These are phyloP conservation scores for Penicillium janthinellum DNA, from an alignment of 2,329 filamentous ascomycete genomes.

Conservation along the genomic window DNA sequence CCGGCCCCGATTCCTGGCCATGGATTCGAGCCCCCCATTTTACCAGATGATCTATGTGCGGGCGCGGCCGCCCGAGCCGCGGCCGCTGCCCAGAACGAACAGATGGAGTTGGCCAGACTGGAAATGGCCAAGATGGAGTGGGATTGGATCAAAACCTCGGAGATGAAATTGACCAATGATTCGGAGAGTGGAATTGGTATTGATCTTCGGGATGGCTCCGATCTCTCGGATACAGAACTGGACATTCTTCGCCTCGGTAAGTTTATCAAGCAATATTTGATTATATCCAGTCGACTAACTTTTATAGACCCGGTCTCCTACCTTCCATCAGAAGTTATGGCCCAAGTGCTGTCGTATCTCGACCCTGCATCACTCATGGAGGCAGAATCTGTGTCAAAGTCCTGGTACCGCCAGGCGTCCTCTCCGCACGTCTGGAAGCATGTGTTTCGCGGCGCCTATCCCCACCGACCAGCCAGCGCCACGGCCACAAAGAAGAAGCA, in stretches of 20 bases:
- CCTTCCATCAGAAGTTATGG: slow-evolving; percentile 62
- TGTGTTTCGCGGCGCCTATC: slow-evolving; percentile 61
- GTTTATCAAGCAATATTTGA: not conserved
- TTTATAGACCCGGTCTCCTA: slow-evolving; percentile 54
- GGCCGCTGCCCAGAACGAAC: slow-evolving; percentile 53
- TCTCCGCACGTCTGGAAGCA: slow-evolving; percentile 64
- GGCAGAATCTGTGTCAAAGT: slow-evolving; percentile 58
- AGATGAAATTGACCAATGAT: slow-evolving; percentile 40
- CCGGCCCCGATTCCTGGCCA: slow-evolving; percentile 39
- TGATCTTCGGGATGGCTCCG: slow-evolving; percentile 42
- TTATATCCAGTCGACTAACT: slow-evolving; percentile 7
- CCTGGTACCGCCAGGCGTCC: slow-evolving; percentile 58
- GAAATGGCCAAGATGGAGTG: slow-evolving; percentile 34
- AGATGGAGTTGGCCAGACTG: slow-evolving; percentile 20
- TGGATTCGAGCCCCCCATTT: slow-evolving; percentile 42
- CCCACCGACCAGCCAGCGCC: slow-evolving; percentile 41
- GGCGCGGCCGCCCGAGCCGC: slow-evolving; percentile 51
- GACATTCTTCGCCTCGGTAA: slow-evolving; percentile 43
- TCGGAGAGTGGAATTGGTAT: slow-evolving; percentile 55
- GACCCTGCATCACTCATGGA: slow-evolving; percentile 59
- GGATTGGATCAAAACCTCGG: slow-evolving; percentile 34
- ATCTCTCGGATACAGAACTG: slow-evolving; percentile 37
- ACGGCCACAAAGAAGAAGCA: slow-evolving; percentile 51
- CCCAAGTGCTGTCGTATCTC: slow-evolving; percentile 61
- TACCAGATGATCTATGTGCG: slow-evolving; percentile 43